phyloP scores from a whole-genome alignment of 192 early-diverging fungal species.

The Coemansia sp. region DNA sequence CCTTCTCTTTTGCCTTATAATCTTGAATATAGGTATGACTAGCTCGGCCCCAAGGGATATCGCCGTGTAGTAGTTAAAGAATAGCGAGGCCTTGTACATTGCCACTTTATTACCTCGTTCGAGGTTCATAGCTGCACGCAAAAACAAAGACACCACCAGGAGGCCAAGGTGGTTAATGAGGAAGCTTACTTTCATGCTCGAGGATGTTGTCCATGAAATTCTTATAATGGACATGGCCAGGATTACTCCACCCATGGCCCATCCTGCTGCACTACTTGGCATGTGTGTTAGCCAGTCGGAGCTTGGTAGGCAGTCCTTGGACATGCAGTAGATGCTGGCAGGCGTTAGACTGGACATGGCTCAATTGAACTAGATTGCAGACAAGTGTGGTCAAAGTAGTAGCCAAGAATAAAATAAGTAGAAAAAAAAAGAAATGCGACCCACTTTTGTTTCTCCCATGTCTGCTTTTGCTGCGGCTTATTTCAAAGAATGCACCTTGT shows the following conservation, averaged over 20 bases:
- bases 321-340: conserved; percentile 13
- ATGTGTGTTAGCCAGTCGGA: conserved; percentile 30
- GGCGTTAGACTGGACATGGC: not conserved
- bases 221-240: not conserved
- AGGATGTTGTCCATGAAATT: too few relatives aligned
- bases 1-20: too few relatives aligned
- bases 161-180: not conserved
- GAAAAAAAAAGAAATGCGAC: not conserved
- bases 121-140: conserved; percentile 7
- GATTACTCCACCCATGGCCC: conserved; percentile 19
- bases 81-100: conserved; percentile 16
- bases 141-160: not conserved
- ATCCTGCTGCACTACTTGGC: conserved; percentile 22
- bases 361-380: not conserved
- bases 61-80: conserved; percentile 13
- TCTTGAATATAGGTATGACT: not conserved
- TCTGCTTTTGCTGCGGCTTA: not conserved
- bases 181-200: not conserved
- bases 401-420: not conserved
- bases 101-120: not conserved
- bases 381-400: not conserved
- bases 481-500: not conserved
- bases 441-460: not conserved
- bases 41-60: not conserved
- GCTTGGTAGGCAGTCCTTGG: conserved; percentile 12